A percentile compares a stretch with the other conserved stretches of the same genome.
Evolutionary conservation across 257 asterid genomes (phyloP).

Genomic region (Gardenia jasminoides): DNA sequence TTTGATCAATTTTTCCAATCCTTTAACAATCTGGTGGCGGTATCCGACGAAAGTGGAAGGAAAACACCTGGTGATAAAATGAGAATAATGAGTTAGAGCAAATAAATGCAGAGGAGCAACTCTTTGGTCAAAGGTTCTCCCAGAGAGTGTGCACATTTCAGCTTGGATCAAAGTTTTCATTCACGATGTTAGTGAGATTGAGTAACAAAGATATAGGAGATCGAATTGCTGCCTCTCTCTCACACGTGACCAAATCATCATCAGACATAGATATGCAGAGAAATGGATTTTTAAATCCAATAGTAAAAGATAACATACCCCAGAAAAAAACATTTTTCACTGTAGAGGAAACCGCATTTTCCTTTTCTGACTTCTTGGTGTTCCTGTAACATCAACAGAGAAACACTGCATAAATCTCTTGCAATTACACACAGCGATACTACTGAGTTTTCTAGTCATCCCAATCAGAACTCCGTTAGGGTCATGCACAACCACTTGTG

Average conservation of each 20-base stretch:
- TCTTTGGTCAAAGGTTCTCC: neutral
- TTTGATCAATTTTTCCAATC: slow-evolving; percentile 68
- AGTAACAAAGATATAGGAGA: neutral
- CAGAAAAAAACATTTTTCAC: slow-evolving; percentile 80
- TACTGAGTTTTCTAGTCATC: neutral
- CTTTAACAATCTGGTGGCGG: slow-evolving; percentile 87
- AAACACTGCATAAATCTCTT: neutral
- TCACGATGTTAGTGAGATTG: neutral
- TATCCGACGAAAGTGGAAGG: slow-evolving; percentile 84
- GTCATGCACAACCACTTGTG: neutral
- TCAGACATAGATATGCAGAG: neutral
- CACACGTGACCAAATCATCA: neutral
- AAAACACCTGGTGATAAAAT: slow-evolving; percentile 50
- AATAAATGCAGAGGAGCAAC: neutral
- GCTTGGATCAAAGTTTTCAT: neutral
- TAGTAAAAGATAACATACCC: slow-evolving; percentile 53
- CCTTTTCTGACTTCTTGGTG: slow-evolving; percentile 79
- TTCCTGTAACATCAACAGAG: slow-evolving; percentile 48
- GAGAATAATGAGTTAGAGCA: neutral
- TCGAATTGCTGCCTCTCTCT: neutral
- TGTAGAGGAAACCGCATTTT: slow-evolving; percentile 84
- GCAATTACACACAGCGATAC: neutral
- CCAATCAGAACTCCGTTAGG: neutral
- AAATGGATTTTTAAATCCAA: no score
- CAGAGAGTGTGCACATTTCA: neutral